phyloP scores from a whole-genome alignment of 139 green algal genomes.

The Ettlia oleoabundans region DNA sequence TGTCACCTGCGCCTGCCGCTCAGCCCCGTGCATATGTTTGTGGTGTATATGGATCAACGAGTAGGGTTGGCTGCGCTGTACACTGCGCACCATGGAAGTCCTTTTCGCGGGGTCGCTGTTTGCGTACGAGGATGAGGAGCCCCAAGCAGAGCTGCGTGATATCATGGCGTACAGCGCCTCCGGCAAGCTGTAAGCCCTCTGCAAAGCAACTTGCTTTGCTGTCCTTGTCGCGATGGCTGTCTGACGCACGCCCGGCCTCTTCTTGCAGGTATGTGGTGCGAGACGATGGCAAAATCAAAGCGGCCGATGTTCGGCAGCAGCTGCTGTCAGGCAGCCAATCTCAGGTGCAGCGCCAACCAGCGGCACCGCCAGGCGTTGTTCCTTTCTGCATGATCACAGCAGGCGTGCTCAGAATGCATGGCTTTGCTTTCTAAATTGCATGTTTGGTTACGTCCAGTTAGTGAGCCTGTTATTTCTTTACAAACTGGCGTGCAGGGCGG shows the following conservation, averaged over 20 bases:
- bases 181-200: constrained; percentile 43
- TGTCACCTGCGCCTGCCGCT: too few species aligned
- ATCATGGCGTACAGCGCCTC: constrained; percentile 39
- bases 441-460: background rate
- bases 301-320: constrained; percentile 43
- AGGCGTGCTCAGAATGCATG: too few species aligned
- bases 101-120: constrained; percentile 37
- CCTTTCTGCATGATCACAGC: too few species aligned
- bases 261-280: constrained; percentile 28
- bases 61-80: too few species aligned
- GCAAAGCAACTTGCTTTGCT: background rate
- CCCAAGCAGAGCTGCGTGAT: constrained; percentile 20
- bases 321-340: constrained; percentile 38
- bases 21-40: too few species aligned
- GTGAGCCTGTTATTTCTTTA: background rate
- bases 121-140: constrained; percentile 35
- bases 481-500: background rate
- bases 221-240: background rate
- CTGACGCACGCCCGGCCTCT: too few species aligned
- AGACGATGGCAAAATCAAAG: constrained; percentile 29
- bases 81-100: constrained; percentile 21
- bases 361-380: too few species aligned
- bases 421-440: too few species aligned
- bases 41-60: too few species aligned
- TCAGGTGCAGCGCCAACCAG: constrained; percentile 1